Evolutionary conservation across 768 basidiomycete species (phyloP).

Genomic region (Suillus hirtellus): DNA sequence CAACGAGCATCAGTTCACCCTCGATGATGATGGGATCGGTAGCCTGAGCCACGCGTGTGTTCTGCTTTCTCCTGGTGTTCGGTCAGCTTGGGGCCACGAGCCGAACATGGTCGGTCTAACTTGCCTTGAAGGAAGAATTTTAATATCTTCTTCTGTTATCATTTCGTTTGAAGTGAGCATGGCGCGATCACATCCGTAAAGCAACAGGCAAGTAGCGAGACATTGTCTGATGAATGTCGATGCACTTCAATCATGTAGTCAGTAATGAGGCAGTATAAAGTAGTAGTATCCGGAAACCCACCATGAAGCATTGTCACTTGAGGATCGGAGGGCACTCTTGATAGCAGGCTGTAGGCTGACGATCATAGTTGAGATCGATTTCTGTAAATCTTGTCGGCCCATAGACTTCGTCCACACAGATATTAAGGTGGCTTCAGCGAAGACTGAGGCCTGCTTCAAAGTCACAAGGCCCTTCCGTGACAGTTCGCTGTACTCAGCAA

Average conservation of each 20-base stretch:
- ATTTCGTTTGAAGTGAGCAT: slow-evolving; percentile 47
- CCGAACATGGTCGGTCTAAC: slow-evolving; percentile 18
- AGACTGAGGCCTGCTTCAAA: slow-evolving; percentile 46
- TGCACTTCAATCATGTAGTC: slow-evolving; percentile 19
- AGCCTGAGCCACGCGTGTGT: slow-evolving; percentile 40
- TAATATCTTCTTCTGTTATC: slow-evolving; percentile 48
- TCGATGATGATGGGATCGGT: slow-evolving; percentile 65
- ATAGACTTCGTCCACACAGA: slow-evolving; percentile 63
- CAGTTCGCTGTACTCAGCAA: slow-evolving; percentile 47
- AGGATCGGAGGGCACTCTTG: slow-evolving; percentile 36
- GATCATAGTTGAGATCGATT: slow-evolving; percentile 50
- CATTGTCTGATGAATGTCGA: slow-evolving; percentile 60
- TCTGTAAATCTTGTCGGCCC: slow-evolving; percentile 60
- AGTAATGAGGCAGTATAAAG: not conserved
- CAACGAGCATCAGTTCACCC: slow-evolving; percentile 51
- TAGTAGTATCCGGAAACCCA: slow-evolving; percentile 22
- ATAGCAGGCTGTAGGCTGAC: slow-evolving; percentile 42
- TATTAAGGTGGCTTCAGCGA: slow-evolving; percentile 54
- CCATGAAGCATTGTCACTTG: slow-evolving; percentile 34
- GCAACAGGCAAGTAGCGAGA: slow-evolving; percentile 57
- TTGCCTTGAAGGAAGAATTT: slow-evolving; percentile 57
- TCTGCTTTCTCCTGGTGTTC: slow-evolving; percentile 47
- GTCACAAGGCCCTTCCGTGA: slow-evolving; percentile 39
- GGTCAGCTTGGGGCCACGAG: not conserved
- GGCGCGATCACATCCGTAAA: slow-evolving; percentile 65